Base-by-base conservation (phyloP, 2,329 filamentous ascomycete species). In the Diaporthe vexans region DNA sequence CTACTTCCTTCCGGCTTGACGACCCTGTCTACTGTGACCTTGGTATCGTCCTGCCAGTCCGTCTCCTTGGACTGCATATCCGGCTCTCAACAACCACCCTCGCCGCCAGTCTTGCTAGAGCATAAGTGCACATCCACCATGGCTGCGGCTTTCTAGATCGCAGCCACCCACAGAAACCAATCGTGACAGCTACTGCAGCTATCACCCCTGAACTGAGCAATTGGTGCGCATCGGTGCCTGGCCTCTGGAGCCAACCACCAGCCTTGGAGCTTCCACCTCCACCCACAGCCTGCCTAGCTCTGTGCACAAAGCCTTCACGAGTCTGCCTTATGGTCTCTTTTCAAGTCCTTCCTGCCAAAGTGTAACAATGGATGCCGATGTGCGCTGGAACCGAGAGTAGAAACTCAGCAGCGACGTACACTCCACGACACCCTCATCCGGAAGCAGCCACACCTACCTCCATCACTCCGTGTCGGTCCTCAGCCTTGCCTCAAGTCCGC, bases 311-410 rank as follows among this genome's bases (percentile, higher is more conserved):
- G 40, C 33, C 19, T 35, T 68, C 17, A 56, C 71, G n/a, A 73
- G 52, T 57, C 73, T 73, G 71, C 73, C 73, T 73, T 61, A 68
- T 57, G 54, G 46, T 71, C 51, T 37, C 35, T 56, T 57, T 19
- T 63, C 67, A 71, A 51, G 37, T 73, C 37, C n/a, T n/a, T 54
- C 37, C 61, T 46, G 21, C 51, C 56, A 68, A 71, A 71, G 75
- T 65, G 73, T 73, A 81, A 82, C 81, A 79, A 82, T 82, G 81
- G 81, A 82, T 82, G 80, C 80, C 76, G 79, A 81, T 79, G 80
- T 81, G 76, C 77, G 79, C 77, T 82, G 81, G 81, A 79, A 79
- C 80, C 80, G 78, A 77, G 73, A 78, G 79, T 77, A 77, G 73
- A 74, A 61, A 71, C 74, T 75, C 68, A 72, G 68, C 63, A 75